These are phyloP conservation scores for Linnemannia exigua DNA, from an alignment of 192 early-diverging fungal genomes.

Conservation along the genomic window DNA sequence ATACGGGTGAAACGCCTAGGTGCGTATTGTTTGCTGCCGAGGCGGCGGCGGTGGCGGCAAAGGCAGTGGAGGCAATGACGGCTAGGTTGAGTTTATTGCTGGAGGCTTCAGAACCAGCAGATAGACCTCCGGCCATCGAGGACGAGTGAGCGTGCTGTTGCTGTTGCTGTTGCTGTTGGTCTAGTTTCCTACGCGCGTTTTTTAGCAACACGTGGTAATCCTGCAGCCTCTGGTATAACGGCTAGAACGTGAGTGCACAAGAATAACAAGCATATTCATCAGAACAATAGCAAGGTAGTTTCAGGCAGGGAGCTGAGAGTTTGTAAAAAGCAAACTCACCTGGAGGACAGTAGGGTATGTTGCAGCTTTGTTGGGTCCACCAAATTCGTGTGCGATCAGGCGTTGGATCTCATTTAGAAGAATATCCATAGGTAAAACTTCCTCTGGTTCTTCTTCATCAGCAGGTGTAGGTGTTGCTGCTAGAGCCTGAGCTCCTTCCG, in stretches of 20 bases:
- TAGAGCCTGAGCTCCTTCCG: neutral
- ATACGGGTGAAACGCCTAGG: neutral
- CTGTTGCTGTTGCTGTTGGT: neutral
- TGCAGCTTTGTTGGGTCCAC: neutral
- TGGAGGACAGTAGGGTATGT: conserved; percentile 20
- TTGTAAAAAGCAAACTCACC: neutral
- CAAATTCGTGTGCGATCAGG: conserved; percentile 29
- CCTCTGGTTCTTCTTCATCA: neutral
- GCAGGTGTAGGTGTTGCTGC: neutral
- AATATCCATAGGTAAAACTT: conserved; percentile 1
- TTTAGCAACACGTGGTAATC: conserved; percentile 35
- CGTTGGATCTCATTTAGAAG: conserved; percentile 17
- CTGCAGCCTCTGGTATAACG: conserved; percentile 22
- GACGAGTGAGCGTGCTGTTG: neutral
- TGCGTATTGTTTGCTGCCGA: too few relatives aligned
- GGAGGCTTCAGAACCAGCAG: neutral
- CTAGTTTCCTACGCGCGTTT: conserved; percentile 15
- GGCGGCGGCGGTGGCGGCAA: neutral
- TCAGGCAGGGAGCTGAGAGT: too few relatives aligned
- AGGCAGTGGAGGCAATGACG: neutral
- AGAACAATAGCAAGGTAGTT: too few relatives aligned
- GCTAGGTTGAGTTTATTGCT: neutral
- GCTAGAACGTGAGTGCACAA: too few relatives aligned
- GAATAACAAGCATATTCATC: too few relatives aligned
- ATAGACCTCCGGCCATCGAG: neutral